These are phyloP conservation scores for Castanea sativa DNA, from an alignment of 306 rosid genomes.

Conservation along the genomic window DNA sequence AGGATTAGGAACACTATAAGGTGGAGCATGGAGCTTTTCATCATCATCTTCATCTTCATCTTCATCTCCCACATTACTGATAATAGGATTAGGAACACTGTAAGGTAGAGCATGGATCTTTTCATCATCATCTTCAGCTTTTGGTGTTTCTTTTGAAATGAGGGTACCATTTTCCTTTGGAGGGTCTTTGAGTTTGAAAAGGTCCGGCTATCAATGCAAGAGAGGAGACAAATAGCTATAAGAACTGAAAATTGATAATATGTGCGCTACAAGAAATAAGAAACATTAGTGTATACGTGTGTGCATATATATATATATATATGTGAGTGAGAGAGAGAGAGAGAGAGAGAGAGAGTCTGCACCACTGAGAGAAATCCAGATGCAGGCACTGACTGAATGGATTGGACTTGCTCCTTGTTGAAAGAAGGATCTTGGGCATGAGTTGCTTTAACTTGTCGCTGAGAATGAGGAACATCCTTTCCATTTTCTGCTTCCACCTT, in stretches of 20 bases:
- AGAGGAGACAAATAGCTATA: background rate
- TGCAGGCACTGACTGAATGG: slow-evolving; percentile 26
- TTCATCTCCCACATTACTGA: slow-evolving; percentile 23
- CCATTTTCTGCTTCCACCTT: slow-evolving; percentile 31
- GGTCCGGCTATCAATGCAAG: slow-evolving; percentile 41
- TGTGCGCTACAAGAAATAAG: background rate
- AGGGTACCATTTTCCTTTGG: slow-evolving; percentile 11
- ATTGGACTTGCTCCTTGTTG: background rate
- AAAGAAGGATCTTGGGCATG: slow-evolving; percentile 24
- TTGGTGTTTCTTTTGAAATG: background rate
- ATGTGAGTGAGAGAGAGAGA: background rate
- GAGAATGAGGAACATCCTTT: slow-evolving; percentile 27
- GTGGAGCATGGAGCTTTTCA: background rate
- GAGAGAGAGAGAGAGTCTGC: slow-evolving; percentile 5
- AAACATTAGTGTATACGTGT: background rate
- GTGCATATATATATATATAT: no score
- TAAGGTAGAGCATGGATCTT: slow-evolving; percentile 11
- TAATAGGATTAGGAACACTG: slow-evolving; percentile 30
- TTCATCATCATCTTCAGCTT: slow-evolving; percentile 22
- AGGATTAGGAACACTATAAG: slow-evolving; percentile 32
- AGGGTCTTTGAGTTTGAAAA: slow-evolving; percentile 32
- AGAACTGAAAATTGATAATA: background rate
- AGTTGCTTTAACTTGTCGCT: slow-evolving; percentile 31
- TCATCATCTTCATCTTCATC: background rate
- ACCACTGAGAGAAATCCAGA: slow-evolving; percentile 2